Conservation (phyloP, 805 yeast genomes). For the Hyphopichia homilentoma region DNA sequence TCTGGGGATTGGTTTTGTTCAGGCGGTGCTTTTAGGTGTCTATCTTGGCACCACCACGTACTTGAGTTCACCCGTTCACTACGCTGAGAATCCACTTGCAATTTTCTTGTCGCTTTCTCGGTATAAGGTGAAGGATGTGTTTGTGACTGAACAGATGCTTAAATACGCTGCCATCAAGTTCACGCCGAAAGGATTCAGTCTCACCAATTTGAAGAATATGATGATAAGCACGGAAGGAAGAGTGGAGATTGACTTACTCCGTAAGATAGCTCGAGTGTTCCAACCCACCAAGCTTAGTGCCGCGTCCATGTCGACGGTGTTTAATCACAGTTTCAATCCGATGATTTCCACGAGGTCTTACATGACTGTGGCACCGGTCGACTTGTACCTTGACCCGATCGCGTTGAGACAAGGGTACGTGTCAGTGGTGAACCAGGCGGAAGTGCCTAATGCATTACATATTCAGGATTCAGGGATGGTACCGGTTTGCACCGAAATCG, state of each 20-base stretch:
- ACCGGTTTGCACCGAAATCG: slow-evolving; percentile 89
- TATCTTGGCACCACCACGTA: slow-evolving; percentile 85
- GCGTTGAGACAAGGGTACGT: slow-evolving; percentile 89
- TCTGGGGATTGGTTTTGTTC: slow-evolving; percentile 82
- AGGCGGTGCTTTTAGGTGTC: slow-evolving; percentile 78
- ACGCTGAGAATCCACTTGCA: slow-evolving; percentile 66
- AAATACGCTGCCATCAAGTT: slow-evolving; percentile 62
- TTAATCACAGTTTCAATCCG: slow-evolving; percentile 77
- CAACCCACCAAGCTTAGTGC: slow-evolving; percentile 61
- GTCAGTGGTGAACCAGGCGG: slow-evolving; percentile 71
- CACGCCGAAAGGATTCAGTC: slow-evolving; percentile 57
- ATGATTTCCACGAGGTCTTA: slow-evolving; percentile 82
- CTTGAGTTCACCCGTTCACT: slow-evolving; percentile 73
- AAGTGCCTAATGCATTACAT: slow-evolving; percentile 63
- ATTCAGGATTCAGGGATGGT: slow-evolving; percentile 95
- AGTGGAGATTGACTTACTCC: slow-evolving; percentile 60
- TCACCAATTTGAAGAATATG: slow-evolving; percentile 68
- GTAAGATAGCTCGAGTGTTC: slow-evolving; percentile 58
- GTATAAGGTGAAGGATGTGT: slow-evolving; percentile 80
- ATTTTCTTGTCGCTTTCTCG: slow-evolving; percentile 70
- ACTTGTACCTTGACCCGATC: slow-evolving; percentile 79
- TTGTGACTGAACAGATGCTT: slow-evolving; percentile 79
- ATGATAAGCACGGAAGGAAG: slow-evolving; percentile 79
- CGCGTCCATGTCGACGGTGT: slow-evolving; percentile 71
- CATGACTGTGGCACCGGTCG: slow-evolving; percentile 83